Evolutionary conservation across 805 yeast genomes (phyloP), one percentile per base, ranked within the genome.

Genomic region (Hanseniaspora pseudoguilliermondii): DNA sequence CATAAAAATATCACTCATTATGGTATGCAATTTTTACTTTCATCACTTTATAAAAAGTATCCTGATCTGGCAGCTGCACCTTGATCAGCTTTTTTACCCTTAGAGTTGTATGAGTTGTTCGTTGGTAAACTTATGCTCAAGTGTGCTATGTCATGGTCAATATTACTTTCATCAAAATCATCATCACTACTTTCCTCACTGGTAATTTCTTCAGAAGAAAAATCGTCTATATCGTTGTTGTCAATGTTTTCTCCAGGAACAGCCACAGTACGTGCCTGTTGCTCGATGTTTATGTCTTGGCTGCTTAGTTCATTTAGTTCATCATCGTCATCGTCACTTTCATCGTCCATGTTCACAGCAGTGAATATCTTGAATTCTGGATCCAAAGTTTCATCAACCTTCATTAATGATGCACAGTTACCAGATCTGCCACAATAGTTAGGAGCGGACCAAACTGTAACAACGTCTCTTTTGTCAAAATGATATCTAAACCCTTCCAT

Each of bases 401-500:
- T 87, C 98, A 91, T 91, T 18, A 91, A 96, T 75, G 95, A 85
- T 34, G 98, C 98, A 52, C 91, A 97, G 66, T 91, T 91, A 58
- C 98, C 98, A 73, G 97, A 91, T 65, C 97, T 77, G 71, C 91
- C 91, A 73, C 97, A 90, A 72, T 90, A 90, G 69, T 90, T 90
- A 47, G 97, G 97, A 18, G 97, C 97, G 11, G 90, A 82, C 97
- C 97, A 91, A 39, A 91, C 97, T 0, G 98, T 91, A 39, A 91
- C 98, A 53, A 91, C 97, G 65, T 87, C 95, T 64, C 89, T 87
- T 61, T 91, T 96, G 59, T 89, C 88, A 73, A 93, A 93, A 71
- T 93, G 97, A 68, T 90, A 93, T 62, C 91, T 80, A 76, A 88
- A 91, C 1, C 98, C 98, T 68, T 91, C 98, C 96, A 93, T 95